phyloP scores from a whole-genome alignment of 768 basidiomycete genomes.

The Daedalea quercina region DNA sequence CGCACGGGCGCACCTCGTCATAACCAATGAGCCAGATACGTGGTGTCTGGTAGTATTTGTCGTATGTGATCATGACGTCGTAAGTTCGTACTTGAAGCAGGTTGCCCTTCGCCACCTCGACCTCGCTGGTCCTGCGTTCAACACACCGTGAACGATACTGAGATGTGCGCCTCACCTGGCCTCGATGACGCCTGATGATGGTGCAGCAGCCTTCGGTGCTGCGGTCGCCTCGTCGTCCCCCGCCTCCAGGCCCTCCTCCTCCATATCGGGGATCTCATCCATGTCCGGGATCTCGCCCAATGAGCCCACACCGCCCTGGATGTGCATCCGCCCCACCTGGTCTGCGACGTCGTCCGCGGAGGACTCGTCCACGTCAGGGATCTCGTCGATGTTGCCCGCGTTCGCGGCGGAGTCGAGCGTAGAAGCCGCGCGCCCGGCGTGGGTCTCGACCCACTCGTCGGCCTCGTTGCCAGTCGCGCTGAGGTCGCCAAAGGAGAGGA shows the following conservation, averaged over 20 bases:
- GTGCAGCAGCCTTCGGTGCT: slow-evolving; percentile 34
- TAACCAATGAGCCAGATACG: slow-evolving; percentile 97
- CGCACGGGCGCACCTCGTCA: slow-evolving; percentile 64
- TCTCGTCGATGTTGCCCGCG: slow-evolving; percentile 70
- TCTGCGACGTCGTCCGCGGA: slow-evolving; percentile 28
- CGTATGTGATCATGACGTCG: slow-evolving; percentile 99
- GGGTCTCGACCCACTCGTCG: slow-evolving; percentile 99
- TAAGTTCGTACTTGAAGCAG: slow-evolving; percentile 95
- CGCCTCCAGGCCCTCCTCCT: slow-evolving; percentile 85
- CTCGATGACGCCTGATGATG: slow-evolving; percentile 33
- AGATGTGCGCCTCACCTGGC: slow-evolving; percentile 36
- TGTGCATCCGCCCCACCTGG: slow-evolving; percentile 21
- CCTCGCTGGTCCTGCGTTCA: slow-evolving; percentile 34
- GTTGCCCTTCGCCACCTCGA: slow-evolving; percentile 69
- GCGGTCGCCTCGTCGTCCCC: slow-evolving; percentile 85
- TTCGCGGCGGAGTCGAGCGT: slow-evolving; percentile 47
- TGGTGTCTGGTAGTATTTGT: slow-evolving; percentile 99
- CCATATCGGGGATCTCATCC: slow-evolving; percentile 99
- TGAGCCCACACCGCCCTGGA: slow-evolving; percentile 24
- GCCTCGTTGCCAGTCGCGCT: slow-evolving; percentile 45
- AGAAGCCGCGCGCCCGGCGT: slow-evolving; percentile 70
- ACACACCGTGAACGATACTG: slow-evolving; percentile 2
- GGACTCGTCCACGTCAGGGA: slow-evolving; percentile 75
- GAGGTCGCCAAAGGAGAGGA: slow-evolving; percentile 75
- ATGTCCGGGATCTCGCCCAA: slow-evolving; percentile 74